These are phyloP conservation scores for Arthrobotrys iridis DNA, from an alignment of 2,329 filamentous ascomycete species.

Conservation along the genomic window DNA sequence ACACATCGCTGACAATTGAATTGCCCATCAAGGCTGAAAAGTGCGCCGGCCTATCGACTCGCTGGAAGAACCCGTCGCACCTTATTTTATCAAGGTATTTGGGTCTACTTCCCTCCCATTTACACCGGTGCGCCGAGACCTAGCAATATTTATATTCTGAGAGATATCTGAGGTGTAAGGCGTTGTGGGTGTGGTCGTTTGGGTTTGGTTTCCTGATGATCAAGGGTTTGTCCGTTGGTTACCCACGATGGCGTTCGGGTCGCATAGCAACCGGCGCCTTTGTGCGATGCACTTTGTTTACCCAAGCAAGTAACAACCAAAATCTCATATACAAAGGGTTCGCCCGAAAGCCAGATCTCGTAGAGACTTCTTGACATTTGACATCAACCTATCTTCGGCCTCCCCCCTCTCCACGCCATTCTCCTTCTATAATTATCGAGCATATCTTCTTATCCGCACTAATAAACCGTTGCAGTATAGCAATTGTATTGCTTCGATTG, in stretches of 20 bases:
- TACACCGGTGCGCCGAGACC: too few species aligned
- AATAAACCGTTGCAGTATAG: neutral
- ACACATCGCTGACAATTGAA: too few species aligned
- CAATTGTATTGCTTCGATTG: conserved; percentile 6
- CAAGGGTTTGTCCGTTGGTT: too few species aligned
- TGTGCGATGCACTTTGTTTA: conserved; percentile 27
- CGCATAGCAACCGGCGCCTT: conserved; percentile 47
- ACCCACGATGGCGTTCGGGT: neutral
- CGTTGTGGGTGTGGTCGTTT: conserved; percentile 3
- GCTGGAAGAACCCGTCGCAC: too few species aligned
- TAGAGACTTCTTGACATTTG: conserved; percentile 23
- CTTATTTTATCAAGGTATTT: too few species aligned
- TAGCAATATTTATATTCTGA: too few species aligned
- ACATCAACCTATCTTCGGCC: conserved; percentile 22
- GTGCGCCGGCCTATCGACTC: too few species aligned
- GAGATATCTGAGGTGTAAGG: too few species aligned
- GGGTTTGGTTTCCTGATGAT: conserved; percentile 24
- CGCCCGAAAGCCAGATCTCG: conserved; percentile 36
- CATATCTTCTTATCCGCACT: neutral
- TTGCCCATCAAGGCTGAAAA: too few species aligned
- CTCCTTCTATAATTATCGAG: neutral
- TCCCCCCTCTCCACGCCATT: neutral
- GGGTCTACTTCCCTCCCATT: too few species aligned
- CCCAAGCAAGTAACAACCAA: conserved; percentile 37
- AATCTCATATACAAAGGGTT: conserved; percentile 45